A percentile compares a stretch with the other conserved stretches of the same genome.
Conservation (phyloP, 345 rosid genomes). For the Populus simonii region DNA sequence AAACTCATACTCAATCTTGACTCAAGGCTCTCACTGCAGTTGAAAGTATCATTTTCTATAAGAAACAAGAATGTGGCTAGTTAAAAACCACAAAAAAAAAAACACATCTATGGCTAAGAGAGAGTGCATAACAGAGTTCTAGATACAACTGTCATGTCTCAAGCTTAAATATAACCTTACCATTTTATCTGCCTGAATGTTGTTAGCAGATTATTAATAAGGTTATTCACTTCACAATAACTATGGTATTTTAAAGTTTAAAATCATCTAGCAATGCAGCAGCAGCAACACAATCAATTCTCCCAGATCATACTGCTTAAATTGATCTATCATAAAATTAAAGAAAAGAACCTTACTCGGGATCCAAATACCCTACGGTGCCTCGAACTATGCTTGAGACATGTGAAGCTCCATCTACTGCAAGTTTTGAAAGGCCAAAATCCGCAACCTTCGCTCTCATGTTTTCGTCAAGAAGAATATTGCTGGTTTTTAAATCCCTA, state of each 20-base stretch:
- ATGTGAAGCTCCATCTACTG: slow-evolving; percentile 87
- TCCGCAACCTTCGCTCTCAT: slow-evolving; percentile 95
- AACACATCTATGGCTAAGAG: neutral
- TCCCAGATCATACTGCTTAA: neutral
- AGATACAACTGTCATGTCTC: neutral
- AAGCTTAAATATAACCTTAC: neutral
- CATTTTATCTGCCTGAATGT: neutral
- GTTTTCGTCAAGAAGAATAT: slow-evolving; percentile 82
- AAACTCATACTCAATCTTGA: neutral
- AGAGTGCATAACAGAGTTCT: neutral
- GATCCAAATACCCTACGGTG: slow-evolving; percentile 97
- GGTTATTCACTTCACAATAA: neutral
- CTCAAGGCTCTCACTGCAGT: neutral
- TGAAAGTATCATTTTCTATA: neutral
- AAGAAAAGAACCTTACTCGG: slow-evolving; percentile 65
- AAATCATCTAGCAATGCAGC: neutral
- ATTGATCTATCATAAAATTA: slow-evolving; percentile 1
- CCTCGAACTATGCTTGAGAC: slow-evolving; percentile 98
- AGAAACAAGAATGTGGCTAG: neutral
- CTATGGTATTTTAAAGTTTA: neutral
- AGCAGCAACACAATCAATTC: slow-evolving; percentile 3
- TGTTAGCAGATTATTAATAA: slow-evolving; percentile 2
- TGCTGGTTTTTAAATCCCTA: slow-evolving; percentile 90
- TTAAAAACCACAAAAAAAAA: neutral
- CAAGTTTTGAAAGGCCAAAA: slow-evolving; percentile 88